Evolutionary conservation across 2,329 filamentous ascomycete species (phyloP).

Genomic region (Rhynchosporium graminicola): DNA sequence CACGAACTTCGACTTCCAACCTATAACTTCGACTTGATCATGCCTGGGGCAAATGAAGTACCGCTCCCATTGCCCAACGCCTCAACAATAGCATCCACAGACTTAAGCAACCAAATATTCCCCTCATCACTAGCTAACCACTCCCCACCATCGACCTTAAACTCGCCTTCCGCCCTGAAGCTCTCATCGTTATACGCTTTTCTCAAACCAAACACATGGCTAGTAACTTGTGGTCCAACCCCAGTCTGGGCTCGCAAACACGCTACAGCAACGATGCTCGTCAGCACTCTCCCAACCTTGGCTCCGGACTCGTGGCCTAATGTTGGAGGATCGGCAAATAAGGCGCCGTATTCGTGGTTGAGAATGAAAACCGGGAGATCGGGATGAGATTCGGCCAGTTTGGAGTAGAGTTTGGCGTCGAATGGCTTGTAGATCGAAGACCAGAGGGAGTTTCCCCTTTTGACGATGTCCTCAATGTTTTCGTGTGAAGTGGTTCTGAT

Average conservation of each 20-base stretch:
- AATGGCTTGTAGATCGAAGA: constrained; percentile 75
- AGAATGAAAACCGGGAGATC: constrained; percentile 82
- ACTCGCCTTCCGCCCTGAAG: constrained; percentile 49
- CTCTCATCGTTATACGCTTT: constrained; percentile 73
- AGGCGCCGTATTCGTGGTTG: constrained; percentile 69
- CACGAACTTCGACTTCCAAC: background rate
- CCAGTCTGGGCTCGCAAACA: constrained; percentile 78
- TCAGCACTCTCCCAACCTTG: constrained; percentile 68
- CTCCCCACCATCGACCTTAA: constrained; percentile 65
- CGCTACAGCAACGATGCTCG: constrained; percentile 71
- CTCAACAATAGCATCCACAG: constrained; percentile 61
- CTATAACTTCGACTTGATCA: constrained; percentile 46
- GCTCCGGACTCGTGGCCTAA: constrained; percentile 44
- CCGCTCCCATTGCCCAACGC: constrained; percentile 50
- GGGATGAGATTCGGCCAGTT: constrained; percentile 74
- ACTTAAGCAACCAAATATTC: constrained; percentile 62
- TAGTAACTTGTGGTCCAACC: constrained; percentile 78
- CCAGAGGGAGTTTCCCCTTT: constrained; percentile 69
- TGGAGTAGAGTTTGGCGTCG: constrained; percentile 67
- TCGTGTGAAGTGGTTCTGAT: constrained; percentile 33
- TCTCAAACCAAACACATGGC: constrained; percentile 77
- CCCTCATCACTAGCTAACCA: constrained; percentile 63
- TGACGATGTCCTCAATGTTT: constrained; percentile 56
- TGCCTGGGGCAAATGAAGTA: constrained; percentile 57
- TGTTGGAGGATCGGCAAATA: constrained; percentile 67